These are phyloP conservation scores for Suhomyces terraborum DNA, from an alignment of 1,139 yeast genomes.

Conservation along the genomic window DNA sequence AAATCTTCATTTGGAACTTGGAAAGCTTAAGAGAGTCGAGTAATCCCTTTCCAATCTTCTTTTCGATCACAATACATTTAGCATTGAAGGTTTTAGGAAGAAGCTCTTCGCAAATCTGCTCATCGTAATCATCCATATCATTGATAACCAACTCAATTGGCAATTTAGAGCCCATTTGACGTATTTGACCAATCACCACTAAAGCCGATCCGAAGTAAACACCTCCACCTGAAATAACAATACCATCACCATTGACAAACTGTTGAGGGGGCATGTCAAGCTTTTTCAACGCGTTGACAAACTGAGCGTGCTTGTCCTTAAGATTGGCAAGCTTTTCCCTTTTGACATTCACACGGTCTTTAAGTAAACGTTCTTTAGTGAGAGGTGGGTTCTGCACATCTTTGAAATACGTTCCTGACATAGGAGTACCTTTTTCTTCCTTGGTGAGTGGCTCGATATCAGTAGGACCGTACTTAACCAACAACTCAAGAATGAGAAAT, in stretches of 20 bases:
- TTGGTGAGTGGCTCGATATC: conserved; percentile 21
- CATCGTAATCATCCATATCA: conserved; percentile 27
- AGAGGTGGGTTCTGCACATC: conserved; percentile 19
- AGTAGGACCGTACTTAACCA: conserved; percentile 17
- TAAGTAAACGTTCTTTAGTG: conserved; percentile 20
- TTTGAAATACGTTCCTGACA: conserved; percentile 22
- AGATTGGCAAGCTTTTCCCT: conserved; percentile 26
- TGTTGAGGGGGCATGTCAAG: conserved; percentile 29
- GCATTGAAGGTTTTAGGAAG: conserved; percentile 33
- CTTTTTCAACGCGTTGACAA: conserved; percentile 27
- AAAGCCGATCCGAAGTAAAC: conserved; percentile 32
- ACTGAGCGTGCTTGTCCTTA: conserved; percentile 27
- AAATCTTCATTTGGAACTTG: conserved; percentile 33
- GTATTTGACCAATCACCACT: conserved; percentile 33
- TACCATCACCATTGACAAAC: conserved; percentile 37
- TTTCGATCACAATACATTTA: conserved; percentile 34
- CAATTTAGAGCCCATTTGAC: conserved; percentile 36
- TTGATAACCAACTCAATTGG: conserved; percentile 41
- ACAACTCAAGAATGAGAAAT: conserved; percentile 16
- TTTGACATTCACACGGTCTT: conserved; percentile 24
- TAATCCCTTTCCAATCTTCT: conserved; percentile 30
- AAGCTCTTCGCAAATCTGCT: conserved; percentile 33
- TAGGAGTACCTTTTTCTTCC: conserved; percentile 26
- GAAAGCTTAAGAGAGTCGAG: conserved; percentile 21
- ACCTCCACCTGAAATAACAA: conserved; percentile 38